A percentile compares a stretch with the other conserved stretches of the same genome.
These are phyloP conservation scores for Penicillium sclerotigenum DNA, from an alignment of 2,329 filamentous ascomycete species.

Conservation along the genomic window DNA sequence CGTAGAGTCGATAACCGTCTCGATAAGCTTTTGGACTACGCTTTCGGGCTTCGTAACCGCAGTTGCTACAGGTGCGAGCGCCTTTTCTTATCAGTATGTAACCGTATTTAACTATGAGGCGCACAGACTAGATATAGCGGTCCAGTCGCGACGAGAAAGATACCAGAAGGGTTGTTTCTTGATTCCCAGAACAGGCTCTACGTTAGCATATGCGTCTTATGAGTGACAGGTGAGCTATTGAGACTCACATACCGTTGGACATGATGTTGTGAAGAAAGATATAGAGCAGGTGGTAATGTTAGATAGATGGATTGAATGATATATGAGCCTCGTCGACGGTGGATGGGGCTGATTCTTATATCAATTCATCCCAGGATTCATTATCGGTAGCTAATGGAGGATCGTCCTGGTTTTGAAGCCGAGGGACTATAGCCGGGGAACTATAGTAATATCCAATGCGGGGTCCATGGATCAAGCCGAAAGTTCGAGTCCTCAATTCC, in stretches of 20 bases:
- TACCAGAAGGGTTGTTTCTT: neutral
- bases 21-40: neutral
- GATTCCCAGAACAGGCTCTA: neutral
- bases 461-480: neutral
- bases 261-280: neutral
- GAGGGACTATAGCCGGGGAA: neutral
- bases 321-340: neutral
- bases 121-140: neutral
- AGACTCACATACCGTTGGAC: neutral
- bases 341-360: neutral
- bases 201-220: neutral
- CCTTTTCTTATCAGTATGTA: neutral
- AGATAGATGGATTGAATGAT: neutral
- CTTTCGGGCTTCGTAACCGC: neutral
- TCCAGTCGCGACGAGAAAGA: neutral
- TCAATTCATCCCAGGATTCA: neutral
- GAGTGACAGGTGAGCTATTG: neutral
- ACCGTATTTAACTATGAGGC: neutral
- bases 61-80: neutral
- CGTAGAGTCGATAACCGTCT: neutral
- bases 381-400: neutral
- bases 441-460: neutral
- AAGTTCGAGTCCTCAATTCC: too few relatives aligned
- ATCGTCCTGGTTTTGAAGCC: neutral
- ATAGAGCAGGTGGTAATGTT: neutral